phyloP scores from a whole-genome alignment of 1,284 basidiomycete genomes.

The Leccinum proximum region DNA sequence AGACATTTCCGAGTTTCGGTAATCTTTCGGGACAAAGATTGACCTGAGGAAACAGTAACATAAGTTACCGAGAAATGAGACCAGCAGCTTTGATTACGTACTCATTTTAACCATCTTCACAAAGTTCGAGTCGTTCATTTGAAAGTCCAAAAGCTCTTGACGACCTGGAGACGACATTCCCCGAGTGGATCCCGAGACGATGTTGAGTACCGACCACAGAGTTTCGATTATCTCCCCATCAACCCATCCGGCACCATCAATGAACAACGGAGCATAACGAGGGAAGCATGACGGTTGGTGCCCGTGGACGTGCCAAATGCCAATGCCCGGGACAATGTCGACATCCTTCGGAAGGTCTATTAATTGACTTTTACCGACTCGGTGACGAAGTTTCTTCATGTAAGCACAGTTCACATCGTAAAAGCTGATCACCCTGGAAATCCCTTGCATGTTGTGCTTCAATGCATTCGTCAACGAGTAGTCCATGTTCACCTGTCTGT shows the following conservation, averaged over 20 bases:
- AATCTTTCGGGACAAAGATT: not conserved
- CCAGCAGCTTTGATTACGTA: not conserved
- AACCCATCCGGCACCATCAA: not conserved
- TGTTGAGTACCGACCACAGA: not conserved
- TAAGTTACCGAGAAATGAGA: no score
- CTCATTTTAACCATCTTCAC: not conserved
- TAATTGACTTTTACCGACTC: not conserved
- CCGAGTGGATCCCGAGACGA: not conserved
- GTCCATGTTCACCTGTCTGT: slow-evolving; percentile 23
- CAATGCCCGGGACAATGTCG: slow-evolving; percentile 4
- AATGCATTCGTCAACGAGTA: slow-evolving; percentile 15
- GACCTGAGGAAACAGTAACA: not conserved
- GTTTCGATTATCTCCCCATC: not conserved
- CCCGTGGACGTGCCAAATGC: slow-evolving; percentile 12
- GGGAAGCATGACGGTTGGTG: slow-evolving; percentile 11
- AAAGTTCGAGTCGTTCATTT: not conserved
- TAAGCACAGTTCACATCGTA: slow-evolving; percentile 18
- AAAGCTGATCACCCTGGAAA: not conserved
- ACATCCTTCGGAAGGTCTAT: not conserved
- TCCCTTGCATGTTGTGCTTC: not conserved
- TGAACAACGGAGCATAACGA: not conserved
- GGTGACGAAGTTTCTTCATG: slow-evolving; percentile 3
- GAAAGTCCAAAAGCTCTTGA: not conserved
- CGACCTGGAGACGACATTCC: not conserved
- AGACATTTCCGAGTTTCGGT: not conserved